A percentile compares a stretch with the other conserved stretches of the same genome.
Evolutionary conservation across 768 basidiomycete genomes (phyloP).

Genomic region (Kwoniella heveanensis): DNA sequence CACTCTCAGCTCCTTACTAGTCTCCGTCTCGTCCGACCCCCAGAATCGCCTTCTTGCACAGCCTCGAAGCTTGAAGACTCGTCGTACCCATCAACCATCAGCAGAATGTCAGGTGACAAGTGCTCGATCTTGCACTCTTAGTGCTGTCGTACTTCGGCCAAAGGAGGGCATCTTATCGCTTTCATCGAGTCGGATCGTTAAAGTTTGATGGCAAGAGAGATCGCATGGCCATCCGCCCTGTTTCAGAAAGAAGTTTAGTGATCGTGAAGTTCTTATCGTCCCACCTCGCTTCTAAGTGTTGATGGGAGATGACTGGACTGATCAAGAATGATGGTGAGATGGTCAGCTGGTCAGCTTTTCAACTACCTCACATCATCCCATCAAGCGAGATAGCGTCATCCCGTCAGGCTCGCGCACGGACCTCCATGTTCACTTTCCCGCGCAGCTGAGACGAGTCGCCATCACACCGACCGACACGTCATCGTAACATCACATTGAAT

Average conservation of each 20-base stretch:
- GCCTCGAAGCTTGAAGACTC: background rate
- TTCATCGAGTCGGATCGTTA: background rate
- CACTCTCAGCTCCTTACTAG: too few species aligned
- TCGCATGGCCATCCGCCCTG: background rate
- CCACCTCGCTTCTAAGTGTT: background rate
- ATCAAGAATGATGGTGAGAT: background rate
- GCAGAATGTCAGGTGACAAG: constrained; percentile 1
- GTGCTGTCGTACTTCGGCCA: background rate
- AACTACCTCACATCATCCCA: too few species aligned
- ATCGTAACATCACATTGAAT: too few species aligned
- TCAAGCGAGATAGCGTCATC: background rate
- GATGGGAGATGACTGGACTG: background rate
- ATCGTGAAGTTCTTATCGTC: background rate
- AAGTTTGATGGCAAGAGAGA: background rate
- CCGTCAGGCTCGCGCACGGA: background rate
- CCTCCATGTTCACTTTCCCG: background rate
- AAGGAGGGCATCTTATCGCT: constrained; percentile 2
- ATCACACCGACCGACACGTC: too few species aligned
- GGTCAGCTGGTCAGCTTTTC: background rate
- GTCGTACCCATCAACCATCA: background rate
- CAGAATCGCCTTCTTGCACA: background rate
- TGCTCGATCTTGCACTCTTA: background rate
- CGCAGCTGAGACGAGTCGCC: too few species aligned
- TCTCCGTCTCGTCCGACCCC: background rate
- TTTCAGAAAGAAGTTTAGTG: background rate